Evolutionary conservation across 2,329 filamentous ascomycete species (phyloP).

Genomic region (Diplodia seriata): DNA sequence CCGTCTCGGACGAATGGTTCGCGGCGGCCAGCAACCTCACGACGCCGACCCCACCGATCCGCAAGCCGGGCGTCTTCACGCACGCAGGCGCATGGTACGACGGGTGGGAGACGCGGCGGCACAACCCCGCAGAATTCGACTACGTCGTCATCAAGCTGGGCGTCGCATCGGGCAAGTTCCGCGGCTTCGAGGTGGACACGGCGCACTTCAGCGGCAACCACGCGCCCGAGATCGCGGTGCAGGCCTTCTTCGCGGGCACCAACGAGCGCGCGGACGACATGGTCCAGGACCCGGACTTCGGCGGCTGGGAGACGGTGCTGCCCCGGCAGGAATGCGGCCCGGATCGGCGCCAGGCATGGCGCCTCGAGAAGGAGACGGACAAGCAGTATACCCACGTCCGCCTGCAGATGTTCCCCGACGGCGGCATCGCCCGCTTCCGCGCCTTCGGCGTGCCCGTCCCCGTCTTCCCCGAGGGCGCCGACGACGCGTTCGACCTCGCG

Average conservation of each 20-base stretch:
- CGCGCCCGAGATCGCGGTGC: slow-evolving; percentile 78
- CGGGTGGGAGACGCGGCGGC: slow-evolving; percentile 68
- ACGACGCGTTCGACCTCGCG: slow-evolving; percentile 75
- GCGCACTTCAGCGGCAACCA: slow-evolving; percentile 84
- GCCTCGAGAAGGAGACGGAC: slow-evolving; percentile 61
- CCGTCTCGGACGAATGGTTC: slow-evolving; percentile 68
- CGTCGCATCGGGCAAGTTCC: slow-evolving; percentile 72
- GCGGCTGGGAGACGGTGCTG: slow-evolving; percentile 74
- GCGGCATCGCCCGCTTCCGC: slow-evolving; percentile 80
- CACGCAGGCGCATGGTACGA: slow-evolving; percentile 70
- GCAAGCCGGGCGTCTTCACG: slow-evolving; percentile 64
- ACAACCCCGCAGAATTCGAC: slow-evolving; percentile 65
- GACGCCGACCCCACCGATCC: slow-evolving; percentile 62
- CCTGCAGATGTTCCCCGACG: slow-evolving; percentile 85
- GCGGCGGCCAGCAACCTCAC: slow-evolving; percentile 65
- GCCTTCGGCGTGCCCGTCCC: slow-evolving; percentile 78
- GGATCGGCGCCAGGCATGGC: slow-evolving; percentile 81
- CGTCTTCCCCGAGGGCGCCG: slow-evolving; percentile 72
- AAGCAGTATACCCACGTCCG: slow-evolving; percentile 81
- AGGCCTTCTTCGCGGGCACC: slow-evolving; percentile 69
- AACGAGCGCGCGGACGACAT: slow-evolving; percentile 62
- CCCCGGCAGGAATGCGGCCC: slow-evolving; percentile 75
- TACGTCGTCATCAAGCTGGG: slow-evolving; percentile 67
- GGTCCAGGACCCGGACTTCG: slow-evolving; percentile 55
- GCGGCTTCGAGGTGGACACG: slow-evolving; percentile 80